These are phyloP conservation scores for Aegle marmelos DNA, from an alignment of 345 rosid genomes.

Conservation along the genomic window DNA sequence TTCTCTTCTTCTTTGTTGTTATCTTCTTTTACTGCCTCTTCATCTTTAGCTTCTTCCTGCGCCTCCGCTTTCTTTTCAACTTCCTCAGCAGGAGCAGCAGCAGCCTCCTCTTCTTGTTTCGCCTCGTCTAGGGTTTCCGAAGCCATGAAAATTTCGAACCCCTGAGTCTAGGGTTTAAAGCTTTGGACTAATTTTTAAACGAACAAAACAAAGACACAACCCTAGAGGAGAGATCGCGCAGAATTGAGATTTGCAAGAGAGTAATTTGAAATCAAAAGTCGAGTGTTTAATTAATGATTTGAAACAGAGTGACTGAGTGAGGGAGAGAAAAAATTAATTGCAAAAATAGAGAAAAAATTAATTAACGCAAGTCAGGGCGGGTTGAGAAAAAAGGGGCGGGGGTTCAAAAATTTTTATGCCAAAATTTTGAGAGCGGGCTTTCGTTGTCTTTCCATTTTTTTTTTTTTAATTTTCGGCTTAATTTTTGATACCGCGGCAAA, in stretches of 20 bases:
- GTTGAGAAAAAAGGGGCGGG: slow-evolving; percentile 15
- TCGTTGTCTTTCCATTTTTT: neutral
- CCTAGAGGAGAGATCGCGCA: neutral
- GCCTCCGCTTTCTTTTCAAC: slow-evolving; percentile 22
- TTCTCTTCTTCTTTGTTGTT: neutral
- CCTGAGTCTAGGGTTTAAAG: slow-evolving; percentile 22
- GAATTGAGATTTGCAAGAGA: neutral
- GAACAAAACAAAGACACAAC: neutral
- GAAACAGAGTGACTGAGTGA: neutral
- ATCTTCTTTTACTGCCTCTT: neutral
- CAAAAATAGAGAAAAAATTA: neutral
- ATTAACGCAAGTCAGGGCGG: slow-evolving; percentile 4
- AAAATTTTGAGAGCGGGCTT: slow-evolving; percentile 32
- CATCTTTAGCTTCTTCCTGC: neutral
- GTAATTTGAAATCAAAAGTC: neutral
- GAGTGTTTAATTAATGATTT: no score
- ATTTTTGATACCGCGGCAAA: slow-evolving; percentile 5
- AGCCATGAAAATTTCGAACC: slow-evolving; percentile 40
- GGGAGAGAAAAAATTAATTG: neutral
- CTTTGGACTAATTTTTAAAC: neutral
- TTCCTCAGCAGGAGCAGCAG: slow-evolving; percentile 27
- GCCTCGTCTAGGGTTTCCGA: slow-evolving; percentile 66
- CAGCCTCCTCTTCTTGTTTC: slow-evolving; percentile 39
- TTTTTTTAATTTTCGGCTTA: neutral
- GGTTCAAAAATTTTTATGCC: slow-evolving; percentile 24